These are phyloP conservation scores for Collybia mongolica DNA, from an alignment of 768 basidiomycete species.

Conservation along the genomic window DNA sequence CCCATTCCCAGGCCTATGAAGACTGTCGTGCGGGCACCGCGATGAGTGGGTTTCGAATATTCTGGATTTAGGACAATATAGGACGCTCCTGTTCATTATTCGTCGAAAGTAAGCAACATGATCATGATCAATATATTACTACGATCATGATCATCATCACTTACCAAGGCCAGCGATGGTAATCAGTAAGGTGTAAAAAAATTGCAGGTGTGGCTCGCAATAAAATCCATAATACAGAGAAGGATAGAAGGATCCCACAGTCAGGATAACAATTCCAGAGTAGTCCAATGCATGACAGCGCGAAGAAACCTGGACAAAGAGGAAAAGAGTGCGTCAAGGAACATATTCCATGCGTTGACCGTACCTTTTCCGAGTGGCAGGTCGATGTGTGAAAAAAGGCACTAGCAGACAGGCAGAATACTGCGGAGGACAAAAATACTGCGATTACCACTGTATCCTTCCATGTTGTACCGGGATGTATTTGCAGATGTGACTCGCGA, in stretches of 20 bases:
- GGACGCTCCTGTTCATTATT: constrained; percentile 47
- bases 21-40: constrained; percentile 72
- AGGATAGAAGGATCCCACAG: constrained; percentile 77
- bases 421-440: constrained; percentile 68
- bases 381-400: constrained; percentile 70
- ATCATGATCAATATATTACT: constrained; percentile 8
- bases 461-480: constrained; percentile 57
- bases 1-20: constrained; percentile 79
- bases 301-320: constrained; percentile 46
- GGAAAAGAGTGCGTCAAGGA: constrained; percentile 4
- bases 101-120: constrained; percentile 2
- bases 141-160: constrained; percentile 29
- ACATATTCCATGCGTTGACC: constrained; percentile 15
- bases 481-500: constrained; percentile 46
- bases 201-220: constrained; percentile 54
- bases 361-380: constrained; percentile 72
- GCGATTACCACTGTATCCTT: constrained; percentile 57
- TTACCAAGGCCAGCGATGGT: constrained; percentile 56
- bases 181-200: constrained; percentile 55
- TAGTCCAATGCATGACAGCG: constrained; percentile 72
- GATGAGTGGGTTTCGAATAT: constrained; percentile 72
- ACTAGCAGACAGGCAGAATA: constrained; percentile 71
- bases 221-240: constrained; percentile 78
- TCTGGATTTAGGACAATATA: constrained; percentile 78
- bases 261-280: constrained; percentile 77